Evolutionary conservation across 2,329 filamentous ascomycete genomes (phyloP).

Genomic region (Botrytis cinerea): DNA sequence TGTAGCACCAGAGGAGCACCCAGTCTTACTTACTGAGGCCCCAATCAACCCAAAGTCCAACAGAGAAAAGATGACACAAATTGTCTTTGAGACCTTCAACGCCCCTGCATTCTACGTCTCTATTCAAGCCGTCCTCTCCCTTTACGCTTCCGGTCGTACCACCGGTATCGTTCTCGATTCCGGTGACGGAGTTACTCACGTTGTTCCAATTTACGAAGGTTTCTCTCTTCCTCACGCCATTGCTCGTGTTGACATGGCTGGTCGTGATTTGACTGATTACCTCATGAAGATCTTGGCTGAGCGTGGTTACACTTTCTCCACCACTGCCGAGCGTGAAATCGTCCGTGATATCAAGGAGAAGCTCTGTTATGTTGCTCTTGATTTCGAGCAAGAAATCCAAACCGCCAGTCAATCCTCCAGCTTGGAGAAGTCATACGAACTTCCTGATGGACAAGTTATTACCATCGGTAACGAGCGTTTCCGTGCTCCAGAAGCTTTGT

Average conservation of each 20-base stretch:
- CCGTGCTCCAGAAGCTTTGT: constrained; percentile 98
- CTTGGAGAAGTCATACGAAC: constrained; percentile 99
- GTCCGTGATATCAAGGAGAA: constrained; percentile 99
- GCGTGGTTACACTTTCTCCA: constrained; percentile 99
- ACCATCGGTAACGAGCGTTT: constrained; percentile 99
- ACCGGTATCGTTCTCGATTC: constrained; percentile 99
- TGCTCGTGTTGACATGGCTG: constrained; percentile 99
- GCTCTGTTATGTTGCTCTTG: constrained; percentile 99
- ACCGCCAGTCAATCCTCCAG: constrained; percentile 97
- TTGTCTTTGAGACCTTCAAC: constrained; percentile 99
- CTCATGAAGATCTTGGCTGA: constrained; percentile 99
- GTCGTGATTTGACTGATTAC: constrained; percentile 99
- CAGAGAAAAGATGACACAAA: constrained; percentile 99
- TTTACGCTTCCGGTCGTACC: constrained; percentile 99
- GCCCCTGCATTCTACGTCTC: constrained; percentile 99
- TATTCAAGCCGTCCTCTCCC: constrained; percentile 98
- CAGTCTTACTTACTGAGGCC: constrained; percentile 97
- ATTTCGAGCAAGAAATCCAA: constrained; percentile 99
- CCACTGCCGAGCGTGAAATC: constrained; percentile 99
- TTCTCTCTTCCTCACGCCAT: constrained; percentile 99
- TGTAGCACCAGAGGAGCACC: constrained; percentile 99
- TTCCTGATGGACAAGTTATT: constrained; percentile 98
- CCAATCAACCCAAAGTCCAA: constrained; percentile 99
- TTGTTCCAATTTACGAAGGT: constrained; percentile 99
- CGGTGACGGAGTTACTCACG: constrained; percentile 99